phyloP scores from a whole-genome alignment of 495 filamentous ascomycete genomes.

The Elasticomyces elasticus region DNA sequence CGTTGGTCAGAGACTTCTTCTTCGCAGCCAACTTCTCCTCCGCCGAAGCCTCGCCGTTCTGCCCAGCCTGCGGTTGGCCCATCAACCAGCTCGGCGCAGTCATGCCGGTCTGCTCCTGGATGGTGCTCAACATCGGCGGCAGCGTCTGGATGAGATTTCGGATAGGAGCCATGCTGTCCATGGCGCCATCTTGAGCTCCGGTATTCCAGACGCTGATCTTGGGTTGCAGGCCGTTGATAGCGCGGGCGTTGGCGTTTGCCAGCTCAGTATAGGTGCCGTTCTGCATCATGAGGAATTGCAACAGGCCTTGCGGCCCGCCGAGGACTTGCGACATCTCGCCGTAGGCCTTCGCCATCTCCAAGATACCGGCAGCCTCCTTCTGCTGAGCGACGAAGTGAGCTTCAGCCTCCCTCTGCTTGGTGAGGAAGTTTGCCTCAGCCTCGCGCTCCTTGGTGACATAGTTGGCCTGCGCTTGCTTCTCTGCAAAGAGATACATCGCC shows the following conservation, averaged over 20 bases:
- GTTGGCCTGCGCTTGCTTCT: constrained; percentile 58
- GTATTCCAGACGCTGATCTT: constrained; percentile 90
- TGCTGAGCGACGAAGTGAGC: constrained; percentile 39
- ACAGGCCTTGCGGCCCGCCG: constrained; percentile 57
- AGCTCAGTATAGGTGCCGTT: constrained; percentile 54
- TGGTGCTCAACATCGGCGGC: constrained; percentile 67
- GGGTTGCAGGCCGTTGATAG: constrained; percentile 65
- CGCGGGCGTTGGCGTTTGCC: constrained; percentile 58
- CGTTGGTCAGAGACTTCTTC: constrained; percentile 6
- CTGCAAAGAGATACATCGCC: constrained; percentile 35
- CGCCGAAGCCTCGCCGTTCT: constrained; percentile 7
- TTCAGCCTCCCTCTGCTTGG: constrained; percentile 32
- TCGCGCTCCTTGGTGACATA: constrained; percentile 30
- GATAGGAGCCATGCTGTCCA: constrained; percentile 41
- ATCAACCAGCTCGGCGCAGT: constrained; percentile 60
- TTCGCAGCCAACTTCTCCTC: constrained; percentile 10
- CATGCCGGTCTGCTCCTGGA: constrained; percentile 73
- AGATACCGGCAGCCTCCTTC: constrained; percentile 63
- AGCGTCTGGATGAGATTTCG: constrained; percentile 62
- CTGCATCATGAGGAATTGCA: constrained; percentile 73
- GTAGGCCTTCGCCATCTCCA: constrained; percentile 69
- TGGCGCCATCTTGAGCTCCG: constrained; percentile 36
- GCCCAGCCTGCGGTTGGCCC: constrained; percentile 33
- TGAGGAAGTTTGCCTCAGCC: constrained; percentile 30
- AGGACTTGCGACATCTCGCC: constrained; percentile 56